Evolutionary conservation across 495 filamentous ascomycete genomes (phyloP).

Genomic region (Penicillium desertorum): DNA sequence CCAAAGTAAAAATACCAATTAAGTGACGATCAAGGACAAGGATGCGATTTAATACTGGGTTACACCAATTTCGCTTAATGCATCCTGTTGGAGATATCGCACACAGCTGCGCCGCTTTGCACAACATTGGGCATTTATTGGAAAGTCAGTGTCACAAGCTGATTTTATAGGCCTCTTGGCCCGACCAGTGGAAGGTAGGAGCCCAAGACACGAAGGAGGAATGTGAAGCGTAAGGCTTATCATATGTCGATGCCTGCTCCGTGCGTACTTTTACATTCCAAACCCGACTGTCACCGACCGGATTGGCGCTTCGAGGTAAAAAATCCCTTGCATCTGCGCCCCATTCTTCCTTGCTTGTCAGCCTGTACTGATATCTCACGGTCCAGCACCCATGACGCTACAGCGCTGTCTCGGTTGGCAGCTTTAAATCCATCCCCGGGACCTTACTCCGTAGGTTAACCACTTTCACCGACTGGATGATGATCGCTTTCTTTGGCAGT

Average conservation of each 20-base stretch:
- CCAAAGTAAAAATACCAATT: background rate
- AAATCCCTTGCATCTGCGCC: conserved; percentile 26
- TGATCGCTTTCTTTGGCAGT: conserved; percentile 3
- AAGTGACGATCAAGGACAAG: background rate
- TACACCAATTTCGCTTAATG: conserved; percentile 13
- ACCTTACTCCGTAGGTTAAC: conserved; percentile 7
- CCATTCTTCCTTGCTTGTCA: conserved; percentile 29
- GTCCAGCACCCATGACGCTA: conserved; percentile 19
- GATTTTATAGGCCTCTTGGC: background rate
- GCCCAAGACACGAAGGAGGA: conserved; percentile 7
- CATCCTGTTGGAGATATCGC: conserved; percentile 9
- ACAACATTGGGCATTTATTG: background rate
- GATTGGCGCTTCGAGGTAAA: conserved; percentile 11
- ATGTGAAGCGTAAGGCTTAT: background rate
- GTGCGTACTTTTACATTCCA: conserved; percentile 22
- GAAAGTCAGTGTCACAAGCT: background rate
- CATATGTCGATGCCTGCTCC: conserved; percentile 18
- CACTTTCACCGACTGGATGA: conserved; percentile 15
- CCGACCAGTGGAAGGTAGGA: background rate
- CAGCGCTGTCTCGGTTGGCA: conserved; percentile 13
- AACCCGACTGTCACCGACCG: conserved; percentile 26
- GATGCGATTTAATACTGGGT: background rate
- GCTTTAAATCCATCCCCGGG: background rate
- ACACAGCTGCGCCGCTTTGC: conserved; percentile 2
- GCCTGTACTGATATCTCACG: conserved; percentile 20